Conservation (phyloP, 768 basidiomycete species). For the Rhizopogon rudus region DNA sequence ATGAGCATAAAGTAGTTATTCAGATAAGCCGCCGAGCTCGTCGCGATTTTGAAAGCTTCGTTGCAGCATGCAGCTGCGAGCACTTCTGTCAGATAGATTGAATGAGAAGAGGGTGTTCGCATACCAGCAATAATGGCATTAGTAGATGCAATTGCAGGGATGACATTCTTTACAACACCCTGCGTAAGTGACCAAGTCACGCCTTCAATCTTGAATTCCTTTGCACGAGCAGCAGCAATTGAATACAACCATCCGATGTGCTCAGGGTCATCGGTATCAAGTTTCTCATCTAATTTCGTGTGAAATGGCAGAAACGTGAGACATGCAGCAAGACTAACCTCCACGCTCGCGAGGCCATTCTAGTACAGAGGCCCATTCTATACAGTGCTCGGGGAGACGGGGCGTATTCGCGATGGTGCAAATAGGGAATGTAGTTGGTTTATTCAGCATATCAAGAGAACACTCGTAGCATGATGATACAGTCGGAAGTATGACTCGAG, state of each 20-base stretch:
- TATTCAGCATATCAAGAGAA: slow-evolving; percentile 96
- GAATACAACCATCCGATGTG: slow-evolving; percentile 93
- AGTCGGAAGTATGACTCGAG: slow-evolving; percentile 92
- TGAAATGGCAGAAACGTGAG: slow-evolving; percentile 6
- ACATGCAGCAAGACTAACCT: slow-evolving; percentile 40
- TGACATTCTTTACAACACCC: slow-evolving; percentile 99
- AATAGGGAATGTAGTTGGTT: slow-evolving; percentile 94
- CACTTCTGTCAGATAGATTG: slow-evolving; percentile 3
- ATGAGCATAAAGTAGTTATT: slow-evolving; percentile 99
- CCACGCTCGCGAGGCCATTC: slow-evolving; percentile 96
- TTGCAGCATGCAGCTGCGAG: slow-evolving; percentile 89
- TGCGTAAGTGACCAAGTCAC: slow-evolving; percentile 98
- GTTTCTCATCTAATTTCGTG: slow-evolving; percentile 69
- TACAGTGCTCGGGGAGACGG: slow-evolving; percentile 96
- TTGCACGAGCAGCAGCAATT: slow-evolving; percentile 74
- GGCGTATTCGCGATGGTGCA: slow-evolving; percentile 99
- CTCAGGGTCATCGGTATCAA: slow-evolving; percentile 97
- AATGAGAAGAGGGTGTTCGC: slow-evolving; percentile 10
- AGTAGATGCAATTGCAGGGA: slow-evolving; percentile 97
- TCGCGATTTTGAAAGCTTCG: slow-evolving; percentile 98
- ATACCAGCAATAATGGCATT: slow-evolving; percentile 96
- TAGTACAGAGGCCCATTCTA: slow-evolving; percentile 98
- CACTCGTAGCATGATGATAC: slow-evolving; percentile 98
- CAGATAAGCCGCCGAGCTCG: slow-evolving; percentile 88
- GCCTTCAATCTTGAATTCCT: slow-evolving; percentile 95